phyloP scores from a whole-genome alignment of 495 filamentous ascomycete genomes.

The Neurospora sp. region DNA sequence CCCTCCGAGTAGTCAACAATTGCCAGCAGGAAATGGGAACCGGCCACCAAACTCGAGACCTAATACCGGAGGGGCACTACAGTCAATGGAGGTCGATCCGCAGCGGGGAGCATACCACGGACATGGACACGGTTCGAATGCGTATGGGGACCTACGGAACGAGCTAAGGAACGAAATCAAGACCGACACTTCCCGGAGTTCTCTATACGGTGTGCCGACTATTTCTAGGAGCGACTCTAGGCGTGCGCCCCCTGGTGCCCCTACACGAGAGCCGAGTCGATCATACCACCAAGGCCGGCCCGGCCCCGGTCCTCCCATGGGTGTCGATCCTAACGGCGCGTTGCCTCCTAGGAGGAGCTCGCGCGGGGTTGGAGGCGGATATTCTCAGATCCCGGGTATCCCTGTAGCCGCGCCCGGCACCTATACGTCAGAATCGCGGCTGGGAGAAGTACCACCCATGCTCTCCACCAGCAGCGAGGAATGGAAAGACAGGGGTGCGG shows the following conservation, averaged over 20 bases:
- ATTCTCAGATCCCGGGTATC: constrained; percentile 30
- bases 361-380: constrained; percentile 45
- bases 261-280: constrained; percentile 61
- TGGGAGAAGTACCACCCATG: constrained; percentile 39
- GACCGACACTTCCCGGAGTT: constrained; percentile 55
- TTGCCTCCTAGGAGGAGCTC: constrained; percentile 60
- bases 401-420: constrained; percentile 31
- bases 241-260: constrained; percentile 54
- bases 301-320: constrained; percentile 34
- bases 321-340: constrained; percentile 41
- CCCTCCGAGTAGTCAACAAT: not conserved
- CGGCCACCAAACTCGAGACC: constrained; percentile 23
- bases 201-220: constrained; percentile 41
- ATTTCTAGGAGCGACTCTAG: constrained; percentile 48
- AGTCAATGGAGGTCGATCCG: constrained; percentile 26
- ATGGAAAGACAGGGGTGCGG: constrained; percentile 90
- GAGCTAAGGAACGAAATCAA: constrained; percentile 53
- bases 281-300: constrained; percentile 49
- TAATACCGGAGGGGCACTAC: constrained; percentile 35
- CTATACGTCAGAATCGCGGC: constrained; percentile 29
- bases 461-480: constrained; percentile 72
- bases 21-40: not conserved
- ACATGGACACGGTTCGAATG: not conserved
- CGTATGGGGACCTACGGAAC: not conserved
- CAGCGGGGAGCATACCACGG: constrained; percentile 36